These are phyloP conservation scores for Phytophthora pinifolia DNA, from an alignment of 352 stramenopile species.

Conservation along the genomic window DNA sequence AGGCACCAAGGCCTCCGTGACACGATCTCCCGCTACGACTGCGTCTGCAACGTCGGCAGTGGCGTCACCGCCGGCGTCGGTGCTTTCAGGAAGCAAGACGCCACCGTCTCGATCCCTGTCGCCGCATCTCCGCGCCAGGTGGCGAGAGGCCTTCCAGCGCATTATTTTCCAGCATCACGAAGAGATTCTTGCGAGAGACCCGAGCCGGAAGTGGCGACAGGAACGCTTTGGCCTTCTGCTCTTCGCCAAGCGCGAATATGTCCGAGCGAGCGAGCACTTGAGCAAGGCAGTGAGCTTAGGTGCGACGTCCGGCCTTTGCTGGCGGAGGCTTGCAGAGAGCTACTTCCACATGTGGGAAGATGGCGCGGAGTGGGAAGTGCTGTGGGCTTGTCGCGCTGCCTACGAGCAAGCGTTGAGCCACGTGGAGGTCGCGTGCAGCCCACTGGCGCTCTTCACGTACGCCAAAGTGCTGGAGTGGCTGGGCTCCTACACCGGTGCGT, in stretches of 20 bases:
- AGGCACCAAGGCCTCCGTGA: background rate
- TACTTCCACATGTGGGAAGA: slow-evolving; percentile 48
- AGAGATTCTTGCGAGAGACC: slow-evolving; percentile 56
- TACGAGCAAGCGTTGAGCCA: slow-evolving; percentile 59
- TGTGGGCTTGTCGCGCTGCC: slow-evolving; percentile 61
- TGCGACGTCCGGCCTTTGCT: slow-evolving; percentile 38
- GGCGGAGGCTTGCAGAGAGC: slow-evolving; percentile 58
- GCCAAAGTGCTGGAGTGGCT: slow-evolving; percentile 52
- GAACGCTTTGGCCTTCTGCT: slow-evolving; percentile 61
- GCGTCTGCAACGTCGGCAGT: background rate
- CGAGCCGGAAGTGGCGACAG: slow-evolving; percentile 63
- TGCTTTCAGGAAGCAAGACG: slow-evolving; percentile 1
- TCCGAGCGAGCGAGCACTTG: slow-evolving; percentile 46
- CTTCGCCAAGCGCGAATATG: slow-evolving; percentile 44
- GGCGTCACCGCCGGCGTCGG: background rate
- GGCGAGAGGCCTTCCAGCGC: slow-evolving; percentile 41
- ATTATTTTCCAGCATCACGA: slow-evolving; percentile 61
- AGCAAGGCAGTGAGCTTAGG: slow-evolving; percentile 52
- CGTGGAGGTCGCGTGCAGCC: slow-evolving; percentile 51
- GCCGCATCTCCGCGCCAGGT: slow-evolving; percentile 29
- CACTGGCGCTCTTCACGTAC: slow-evolving; percentile 52
- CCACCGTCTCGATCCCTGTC: background rate
- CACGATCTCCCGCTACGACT: background rate
- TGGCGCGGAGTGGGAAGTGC: slow-evolving; percentile 52
- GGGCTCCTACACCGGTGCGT: slow-evolving; percentile 44